Percentiles rank a stretch among this genome's conserved stretches.
phyloP scores from a whole-genome alignment of 1,284 basidiomycete species.

The Apiotrichum akiyoshidainum region DNA sequence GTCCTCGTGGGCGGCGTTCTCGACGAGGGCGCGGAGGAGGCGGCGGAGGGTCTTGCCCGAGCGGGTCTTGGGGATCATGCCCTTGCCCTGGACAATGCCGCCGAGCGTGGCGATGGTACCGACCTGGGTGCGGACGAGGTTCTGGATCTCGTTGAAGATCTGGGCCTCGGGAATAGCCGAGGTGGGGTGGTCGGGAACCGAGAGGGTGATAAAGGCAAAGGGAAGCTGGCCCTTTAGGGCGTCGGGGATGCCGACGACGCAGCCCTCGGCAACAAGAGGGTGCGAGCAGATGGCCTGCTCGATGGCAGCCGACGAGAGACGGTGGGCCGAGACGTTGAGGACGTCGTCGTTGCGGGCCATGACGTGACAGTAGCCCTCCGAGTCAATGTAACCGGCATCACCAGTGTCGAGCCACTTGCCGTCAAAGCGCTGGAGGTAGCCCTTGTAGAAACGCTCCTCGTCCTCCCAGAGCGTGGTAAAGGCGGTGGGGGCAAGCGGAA shows the following conservation, averaged over 20 bases:
- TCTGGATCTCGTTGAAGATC: constrained; percentile 64
- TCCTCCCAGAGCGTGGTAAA: constrained; percentile 61
- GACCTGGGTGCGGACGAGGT: constrained; percentile 87
- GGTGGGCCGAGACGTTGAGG: constrained; percentile 75
- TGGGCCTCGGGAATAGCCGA: constrained; percentile 67
- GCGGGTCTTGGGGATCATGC: constrained; percentile 83
- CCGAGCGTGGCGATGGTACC: constrained; percentile 93
- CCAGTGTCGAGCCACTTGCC: constrained; percentile 69
- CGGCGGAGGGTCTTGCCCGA: constrained; percentile 91
- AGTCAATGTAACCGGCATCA: constrained; percentile 85
- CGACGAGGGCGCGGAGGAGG: constrained; percentile 57
- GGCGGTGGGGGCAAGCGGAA: constrained; percentile 85
- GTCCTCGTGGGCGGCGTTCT: constrained; percentile 21
- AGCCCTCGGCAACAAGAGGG: constrained; percentile 81
- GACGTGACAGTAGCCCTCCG: constrained; percentile 94
- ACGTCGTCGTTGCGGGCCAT: constrained; percentile 82
- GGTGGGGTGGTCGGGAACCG: constrained; percentile 22
- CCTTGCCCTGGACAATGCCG: constrained; percentile 70
- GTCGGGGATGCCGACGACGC: constrained; percentile 76
- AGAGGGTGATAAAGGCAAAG: constrained; percentile 63
- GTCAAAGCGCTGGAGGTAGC: constrained; percentile 68
- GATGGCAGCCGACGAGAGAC: constrained; percentile 90
- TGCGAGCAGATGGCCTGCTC: constrained; percentile 89
- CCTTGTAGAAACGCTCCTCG: constrained; percentile 81
- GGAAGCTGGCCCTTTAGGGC: constrained; percentile 62